Conservation (phyloP, 2,329 filamentous ascomycete genomes). For the Torrubiella hemipterigena region DNA sequence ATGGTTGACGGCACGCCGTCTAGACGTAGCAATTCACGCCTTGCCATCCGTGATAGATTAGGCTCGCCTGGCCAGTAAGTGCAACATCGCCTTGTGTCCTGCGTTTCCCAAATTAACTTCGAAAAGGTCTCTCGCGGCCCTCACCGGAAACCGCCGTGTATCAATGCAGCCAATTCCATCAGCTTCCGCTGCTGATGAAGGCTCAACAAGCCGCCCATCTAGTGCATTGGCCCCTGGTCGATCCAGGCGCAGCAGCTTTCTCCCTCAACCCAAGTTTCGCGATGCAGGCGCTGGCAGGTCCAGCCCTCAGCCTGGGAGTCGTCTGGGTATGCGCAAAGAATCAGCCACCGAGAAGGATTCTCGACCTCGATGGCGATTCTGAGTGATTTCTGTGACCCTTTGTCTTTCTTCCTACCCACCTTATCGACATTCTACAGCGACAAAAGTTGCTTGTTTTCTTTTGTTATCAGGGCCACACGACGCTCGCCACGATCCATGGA, state of each 20-base stretch:
- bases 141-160: conserved; percentile 32
- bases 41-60: conserved; percentile 42
- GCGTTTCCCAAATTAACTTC: conserved; percentile 25
- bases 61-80: conserved; percentile 35
- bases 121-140: conserved; percentile 30
- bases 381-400: no score
- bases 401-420: no score
- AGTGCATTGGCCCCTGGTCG: conserved; percentile 40
- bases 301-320: conserved; percentile 4
- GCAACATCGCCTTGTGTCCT: conserved; percentile 29
- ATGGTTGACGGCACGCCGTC: conserved; percentile 32
- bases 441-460: no score
- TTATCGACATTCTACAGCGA: no score
- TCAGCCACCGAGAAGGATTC: conserved; percentile 22
- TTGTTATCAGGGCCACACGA: no score
- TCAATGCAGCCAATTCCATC: conserved; percentile 37
- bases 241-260: conserved; percentile 38
- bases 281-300: conserved; percentile 11
- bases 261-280: conserved; percentile 33
- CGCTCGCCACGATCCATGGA: no score
- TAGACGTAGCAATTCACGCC: conserved; percentile 27
- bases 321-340: conserved; percentile 27
- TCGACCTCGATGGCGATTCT: conserved; percentile 39
- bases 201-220: conserved; percentile 31
- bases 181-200: conserved; percentile 16